Conservation (phyloP, 345 rosid species). For the Draba incana region DNA sequence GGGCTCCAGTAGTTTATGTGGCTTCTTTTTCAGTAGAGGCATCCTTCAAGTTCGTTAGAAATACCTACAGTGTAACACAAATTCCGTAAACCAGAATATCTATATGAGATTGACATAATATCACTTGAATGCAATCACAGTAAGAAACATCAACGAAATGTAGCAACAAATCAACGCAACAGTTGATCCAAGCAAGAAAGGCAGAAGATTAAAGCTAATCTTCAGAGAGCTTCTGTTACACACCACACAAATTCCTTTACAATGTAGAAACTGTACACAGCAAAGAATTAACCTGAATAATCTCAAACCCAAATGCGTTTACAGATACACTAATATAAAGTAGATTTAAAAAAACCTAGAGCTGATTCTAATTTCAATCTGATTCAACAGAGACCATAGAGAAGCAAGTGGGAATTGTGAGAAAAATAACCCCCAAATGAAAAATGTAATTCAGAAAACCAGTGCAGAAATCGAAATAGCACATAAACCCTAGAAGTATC, state of each 20-base stretch:
- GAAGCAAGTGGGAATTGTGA: slow-evolving; percentile 22
- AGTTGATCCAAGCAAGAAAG: slow-evolving; percentile 12
- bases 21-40: slow-evolving; percentile 82
- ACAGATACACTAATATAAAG: slow-evolving; percentile 7
- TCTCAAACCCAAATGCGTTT: slow-evolving; percentile 9
- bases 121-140: slow-evolving; percentile 19
- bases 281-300: not conserved
- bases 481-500: slow-evolving; percentile 36
- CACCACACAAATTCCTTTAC: not conserved
- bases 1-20: slow-evolving; percentile 60
- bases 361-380: slow-evolving; percentile 1
- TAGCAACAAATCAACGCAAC: not conserved
- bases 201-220: not conserved
- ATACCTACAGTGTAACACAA: not conserved
- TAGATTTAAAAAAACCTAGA: not conserved
- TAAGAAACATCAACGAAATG: slow-evolving; percentile 11
- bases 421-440: not conserved
- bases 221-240: not conserved
- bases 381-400: slow-evolving; percentile 11
- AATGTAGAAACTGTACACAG: not conserved
- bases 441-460: not conserved
- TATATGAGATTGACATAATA: not conserved
- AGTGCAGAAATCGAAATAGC: slow-evolving; percentile 34
- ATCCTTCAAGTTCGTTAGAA: slow-evolving; percentile 45
- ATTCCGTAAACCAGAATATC: not conserved